Conservation (phyloP, 163 green algal species). For the Volvox carteri region DNA sequence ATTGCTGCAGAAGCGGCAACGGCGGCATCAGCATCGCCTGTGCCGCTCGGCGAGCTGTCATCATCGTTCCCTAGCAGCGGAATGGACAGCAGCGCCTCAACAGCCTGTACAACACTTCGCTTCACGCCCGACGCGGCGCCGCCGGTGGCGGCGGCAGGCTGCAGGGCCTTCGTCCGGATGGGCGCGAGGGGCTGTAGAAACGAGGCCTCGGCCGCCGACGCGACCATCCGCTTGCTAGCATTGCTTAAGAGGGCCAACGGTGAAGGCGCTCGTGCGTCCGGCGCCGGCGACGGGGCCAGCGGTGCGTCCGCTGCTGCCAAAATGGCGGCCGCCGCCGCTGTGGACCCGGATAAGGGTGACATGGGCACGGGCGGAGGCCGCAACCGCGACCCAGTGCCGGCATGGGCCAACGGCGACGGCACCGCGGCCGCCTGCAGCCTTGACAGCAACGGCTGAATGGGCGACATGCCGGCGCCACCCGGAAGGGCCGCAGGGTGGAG, state of each 20-base stretch:
- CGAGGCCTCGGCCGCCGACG: neutral
- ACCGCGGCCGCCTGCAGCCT: neutral
- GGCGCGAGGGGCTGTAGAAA: slow-evolving; percentile 46
- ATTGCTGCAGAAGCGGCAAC: neutral
- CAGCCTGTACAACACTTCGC: slow-evolving; percentile 18
- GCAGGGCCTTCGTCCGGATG: neutral
- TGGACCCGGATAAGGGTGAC: neutral
- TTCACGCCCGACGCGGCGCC: neutral
- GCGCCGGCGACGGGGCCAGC: neutral
- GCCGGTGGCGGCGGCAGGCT: neutral
- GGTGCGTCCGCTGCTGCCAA: neutral
- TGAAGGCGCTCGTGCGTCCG: neutral
- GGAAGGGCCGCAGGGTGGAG: slow-evolving; percentile 6
- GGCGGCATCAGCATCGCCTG: neutral
- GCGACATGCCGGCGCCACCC: neutral
- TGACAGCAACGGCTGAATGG: neutral
- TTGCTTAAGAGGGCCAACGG: neutral
- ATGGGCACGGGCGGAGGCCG: neutral
- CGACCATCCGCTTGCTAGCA: neutral
- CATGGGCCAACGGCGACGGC: neutral
- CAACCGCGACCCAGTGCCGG: neutral
- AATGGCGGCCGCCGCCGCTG: neutral
- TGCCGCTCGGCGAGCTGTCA: slow-evolving; percentile 4
- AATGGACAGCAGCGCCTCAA: slow-evolving; percentile 35
- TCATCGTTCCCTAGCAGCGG: slow-evolving; percentile 10